phyloP scores from a whole-genome alignment of 2,329 filamentous ascomycete species.

The Spiromastix sp. region DNA sequence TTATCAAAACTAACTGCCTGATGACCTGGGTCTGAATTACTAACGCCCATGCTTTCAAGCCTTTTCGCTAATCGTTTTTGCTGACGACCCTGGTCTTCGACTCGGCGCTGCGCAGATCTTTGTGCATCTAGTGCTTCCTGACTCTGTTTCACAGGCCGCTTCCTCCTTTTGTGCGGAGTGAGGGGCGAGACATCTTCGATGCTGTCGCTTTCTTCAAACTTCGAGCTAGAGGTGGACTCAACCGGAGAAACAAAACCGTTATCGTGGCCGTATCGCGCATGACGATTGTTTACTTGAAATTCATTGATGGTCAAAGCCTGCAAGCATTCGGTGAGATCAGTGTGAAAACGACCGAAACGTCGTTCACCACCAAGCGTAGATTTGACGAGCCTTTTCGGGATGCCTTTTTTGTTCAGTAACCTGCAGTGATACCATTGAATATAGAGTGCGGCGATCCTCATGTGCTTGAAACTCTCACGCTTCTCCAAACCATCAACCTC shows the following conservation, averaged over 20 bases:
- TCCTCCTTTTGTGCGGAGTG: slow-evolving; percentile 35
- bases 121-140: slow-evolving; percentile 44
- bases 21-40: slow-evolving; percentile 33
- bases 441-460: slow-evolving; percentile 20
- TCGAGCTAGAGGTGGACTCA: neutral
- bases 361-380: slow-evolving; percentile 16
- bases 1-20: slow-evolving; percentile 36
- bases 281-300: neutral
- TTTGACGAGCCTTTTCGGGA: slow-evolving; percentile 13
- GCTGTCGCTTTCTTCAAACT: slow-evolving; percentile 8
- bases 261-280: neutral
- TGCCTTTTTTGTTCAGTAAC: slow-evolving; percentile 12
- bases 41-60: slow-evolving; percentile 21
- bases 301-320: neutral
- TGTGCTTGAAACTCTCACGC: slow-evolving; percentile 9
- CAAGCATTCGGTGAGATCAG: slow-evolving; percentile 19
- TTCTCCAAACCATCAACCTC: slow-evolving; percentile 8
- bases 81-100: slow-evolving; percentile 46
- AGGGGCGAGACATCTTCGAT: slow-evolving; percentile 10
- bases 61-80: slow-evolving; percentile 23
- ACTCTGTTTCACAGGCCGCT: slow-evolving; percentile 38
- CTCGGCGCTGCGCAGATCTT: slow-evolving; percentile 44
- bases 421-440: slow-evolving; percentile 24
- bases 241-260: neutral
- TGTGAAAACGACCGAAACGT: slow-evolving; percentile 21